These are phyloP conservation scores for Kalanchoe fedtschenkoi DNA, from an alignment of 164 flowering plant species.

Conservation along the genomic window DNA sequence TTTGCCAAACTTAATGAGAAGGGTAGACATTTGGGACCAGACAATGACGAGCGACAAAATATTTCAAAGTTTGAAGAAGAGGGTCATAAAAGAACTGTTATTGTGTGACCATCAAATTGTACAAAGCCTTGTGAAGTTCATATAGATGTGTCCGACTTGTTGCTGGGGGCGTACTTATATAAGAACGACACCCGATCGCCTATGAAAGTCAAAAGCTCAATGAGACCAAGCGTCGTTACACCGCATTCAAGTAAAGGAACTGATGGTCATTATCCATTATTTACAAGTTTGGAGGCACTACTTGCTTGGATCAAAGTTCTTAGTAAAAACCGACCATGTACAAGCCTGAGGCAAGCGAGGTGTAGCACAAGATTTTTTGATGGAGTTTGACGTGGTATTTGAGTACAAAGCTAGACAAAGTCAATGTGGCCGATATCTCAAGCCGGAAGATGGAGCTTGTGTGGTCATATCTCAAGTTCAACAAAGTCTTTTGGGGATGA, in stretches of 20 bases:
- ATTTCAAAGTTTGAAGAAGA: no score
- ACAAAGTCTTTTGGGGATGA: no score
- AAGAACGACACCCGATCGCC: not conserved
- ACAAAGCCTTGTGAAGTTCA: not conserved
- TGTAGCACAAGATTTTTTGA: not conserved
- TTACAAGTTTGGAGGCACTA: not conserved
- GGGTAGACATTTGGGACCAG: no score
- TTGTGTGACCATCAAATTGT: not conserved
- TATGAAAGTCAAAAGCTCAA: not conserved
- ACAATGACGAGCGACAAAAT: no score
- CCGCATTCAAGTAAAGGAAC: not conserved
- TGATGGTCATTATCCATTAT: not conserved
- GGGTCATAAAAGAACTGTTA: not conserved
- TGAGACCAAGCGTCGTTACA: not conserved
- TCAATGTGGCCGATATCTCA: not conserved
- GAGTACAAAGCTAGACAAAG: no score
- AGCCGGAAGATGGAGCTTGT: no score
- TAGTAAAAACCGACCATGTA: not conserved
- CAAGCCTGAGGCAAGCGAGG: not conserved
- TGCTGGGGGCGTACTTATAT: no score
- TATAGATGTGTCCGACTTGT: no score
- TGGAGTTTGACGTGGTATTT: not conserved
- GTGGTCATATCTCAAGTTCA: no score
- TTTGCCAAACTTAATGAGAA: no score
- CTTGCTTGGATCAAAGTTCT: not conserved